phyloP scores from a whole-genome alignment of 2,329 filamentous ascomycete genomes.

The Dothideomycetidae sp. region DNA sequence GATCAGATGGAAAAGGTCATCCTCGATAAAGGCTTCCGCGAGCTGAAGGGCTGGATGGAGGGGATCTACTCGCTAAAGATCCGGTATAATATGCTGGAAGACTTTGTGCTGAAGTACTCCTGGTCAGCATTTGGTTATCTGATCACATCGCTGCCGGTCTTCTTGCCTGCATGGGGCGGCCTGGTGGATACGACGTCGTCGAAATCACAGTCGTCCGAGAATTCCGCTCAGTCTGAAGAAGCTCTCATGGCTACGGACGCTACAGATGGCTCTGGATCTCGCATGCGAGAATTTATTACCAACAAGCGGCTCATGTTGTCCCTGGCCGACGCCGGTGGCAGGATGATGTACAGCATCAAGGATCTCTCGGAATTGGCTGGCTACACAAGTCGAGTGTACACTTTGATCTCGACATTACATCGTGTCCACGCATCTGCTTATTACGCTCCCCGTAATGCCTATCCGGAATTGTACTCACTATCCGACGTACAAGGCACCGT shows the following conservation, averaged over 20 bases:
- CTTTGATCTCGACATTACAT: constrained; percentile 85
- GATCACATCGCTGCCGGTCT: constrained; percentile 81
- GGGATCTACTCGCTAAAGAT: constrained; percentile 96
- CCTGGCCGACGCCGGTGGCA: constrained; percentile 82
- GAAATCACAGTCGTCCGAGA: constrained; percentile 23
- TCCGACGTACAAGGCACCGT: constrained; percentile 87
- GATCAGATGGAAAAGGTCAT: constrained; percentile 91
- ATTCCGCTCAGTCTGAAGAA: constrained; percentile 5
- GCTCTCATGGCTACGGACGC: constrained; percentile 6
- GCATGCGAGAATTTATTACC: constrained; percentile 98
- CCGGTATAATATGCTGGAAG: constrained; percentile 95
- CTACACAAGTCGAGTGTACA: constrained; percentile 92
- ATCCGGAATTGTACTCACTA: constrained; percentile 72
- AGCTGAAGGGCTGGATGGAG: constrained; percentile 93
- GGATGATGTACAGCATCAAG: constrained; percentile 99
- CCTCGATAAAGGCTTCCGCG: constrained; percentile 81
- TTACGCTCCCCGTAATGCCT: constrained; percentile 48
- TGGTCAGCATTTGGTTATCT: constrained; percentile 98
- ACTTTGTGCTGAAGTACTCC: constrained; percentile 95
- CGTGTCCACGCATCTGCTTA: constrained; percentile 87
- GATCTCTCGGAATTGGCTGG: constrained; percentile 90
- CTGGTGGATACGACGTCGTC: constrained; percentile 40
- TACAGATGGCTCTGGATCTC: constrained; percentile 36
- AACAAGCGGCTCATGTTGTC: constrained; percentile 98
- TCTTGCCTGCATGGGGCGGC: constrained; percentile 87